These are phyloP conservation scores for Letharia lupina DNA, from an alignment of 495 filamentous ascomycete genomes.

Conservation along the genomic window DNA sequence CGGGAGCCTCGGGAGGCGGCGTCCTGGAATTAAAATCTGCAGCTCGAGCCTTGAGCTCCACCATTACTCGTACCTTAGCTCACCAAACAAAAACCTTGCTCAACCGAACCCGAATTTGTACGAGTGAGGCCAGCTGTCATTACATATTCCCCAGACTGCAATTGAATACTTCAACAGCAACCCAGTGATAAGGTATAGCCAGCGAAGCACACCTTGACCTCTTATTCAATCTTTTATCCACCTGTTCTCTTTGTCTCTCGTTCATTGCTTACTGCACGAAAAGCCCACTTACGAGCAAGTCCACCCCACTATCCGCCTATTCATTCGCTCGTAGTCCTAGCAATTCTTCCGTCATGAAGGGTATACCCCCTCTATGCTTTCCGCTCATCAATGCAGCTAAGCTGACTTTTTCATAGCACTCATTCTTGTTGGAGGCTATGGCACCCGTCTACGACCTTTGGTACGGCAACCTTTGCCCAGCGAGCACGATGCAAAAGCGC, in stretches of 20 bases:
- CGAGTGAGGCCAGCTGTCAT: slow-evolving; percentile 14
- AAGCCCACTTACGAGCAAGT: not conserved
- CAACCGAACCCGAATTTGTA: not conserved
- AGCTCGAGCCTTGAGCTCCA: not conserved
- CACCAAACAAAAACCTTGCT: not conserved
- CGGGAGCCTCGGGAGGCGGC: not conserved
- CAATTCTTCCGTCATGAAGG: slow-evolving; percentile 11
- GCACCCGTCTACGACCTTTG: slow-evolving; percentile 93
- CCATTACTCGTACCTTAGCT: not conserved
- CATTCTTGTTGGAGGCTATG: slow-evolving; percentile 99
- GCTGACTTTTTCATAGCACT: slow-evolving; percentile 53
- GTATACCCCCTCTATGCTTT: not conserved
- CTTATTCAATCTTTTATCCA: not conserved
- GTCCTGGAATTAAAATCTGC: not conserved
- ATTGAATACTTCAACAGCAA: not conserved
- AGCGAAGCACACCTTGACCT: not conserved
- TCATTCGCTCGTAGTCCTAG: not conserved
- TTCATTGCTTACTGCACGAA: not conserved
- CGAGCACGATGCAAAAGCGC: slow-evolving; percentile 16
- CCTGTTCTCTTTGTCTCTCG: not conserved
- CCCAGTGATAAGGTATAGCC: not conserved
- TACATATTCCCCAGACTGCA: not conserved
- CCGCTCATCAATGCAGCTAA: not conserved
- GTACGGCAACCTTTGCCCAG: slow-evolving; percentile 50
- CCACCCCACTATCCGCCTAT: not conserved